Percentiles rank a stretch among this genome's conserved stretches.
phyloP scores from a whole-genome alignment of 495 filamentous ascomycete species.

The Penicillium ochrochloron region DNA sequence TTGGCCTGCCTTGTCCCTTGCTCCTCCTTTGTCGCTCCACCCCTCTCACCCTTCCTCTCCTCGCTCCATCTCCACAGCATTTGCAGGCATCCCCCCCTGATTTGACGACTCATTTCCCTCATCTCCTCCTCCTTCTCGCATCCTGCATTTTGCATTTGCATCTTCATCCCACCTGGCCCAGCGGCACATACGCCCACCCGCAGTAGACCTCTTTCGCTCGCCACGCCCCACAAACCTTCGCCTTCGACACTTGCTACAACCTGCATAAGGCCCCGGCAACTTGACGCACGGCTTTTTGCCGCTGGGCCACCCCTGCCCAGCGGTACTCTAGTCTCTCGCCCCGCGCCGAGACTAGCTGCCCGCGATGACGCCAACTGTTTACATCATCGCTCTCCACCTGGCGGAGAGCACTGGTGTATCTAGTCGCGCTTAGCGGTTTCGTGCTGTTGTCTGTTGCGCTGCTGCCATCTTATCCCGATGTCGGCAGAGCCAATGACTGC shows the following conservation, averaged over 20 bases:
- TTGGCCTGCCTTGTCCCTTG: background rate
- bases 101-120: constrained; percentile 1
- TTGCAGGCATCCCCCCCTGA: background rate
- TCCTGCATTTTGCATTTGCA: constrained; percentile 12
- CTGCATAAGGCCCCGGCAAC: constrained; percentile 2
- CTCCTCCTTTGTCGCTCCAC: background rate
- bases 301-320: constrained; percentile 18
- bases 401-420: background rate
- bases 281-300: constrained; percentile 23
- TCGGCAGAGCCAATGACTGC: constrained; percentile 14
- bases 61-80: background rate
- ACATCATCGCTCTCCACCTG: constrained; percentile 8
- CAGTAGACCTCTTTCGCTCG: background rate
- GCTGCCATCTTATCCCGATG: background rate
- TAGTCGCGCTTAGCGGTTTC: background rate
- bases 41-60: background rate
- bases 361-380: background rate
- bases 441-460: background rate
- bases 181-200: constrained; percentile 10
- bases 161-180: constrained; percentile 8
- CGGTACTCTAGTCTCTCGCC: background rate
- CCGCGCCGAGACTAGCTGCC: constrained; percentile 2
- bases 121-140: background rate
- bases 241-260: constrained; percentile 5
- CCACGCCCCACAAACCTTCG: background rate